These are phyloP conservation scores for Gastroboletus turbinatus DNA, from an alignment of 1,284 basidiomycete species.

Conservation along the genomic window DNA sequence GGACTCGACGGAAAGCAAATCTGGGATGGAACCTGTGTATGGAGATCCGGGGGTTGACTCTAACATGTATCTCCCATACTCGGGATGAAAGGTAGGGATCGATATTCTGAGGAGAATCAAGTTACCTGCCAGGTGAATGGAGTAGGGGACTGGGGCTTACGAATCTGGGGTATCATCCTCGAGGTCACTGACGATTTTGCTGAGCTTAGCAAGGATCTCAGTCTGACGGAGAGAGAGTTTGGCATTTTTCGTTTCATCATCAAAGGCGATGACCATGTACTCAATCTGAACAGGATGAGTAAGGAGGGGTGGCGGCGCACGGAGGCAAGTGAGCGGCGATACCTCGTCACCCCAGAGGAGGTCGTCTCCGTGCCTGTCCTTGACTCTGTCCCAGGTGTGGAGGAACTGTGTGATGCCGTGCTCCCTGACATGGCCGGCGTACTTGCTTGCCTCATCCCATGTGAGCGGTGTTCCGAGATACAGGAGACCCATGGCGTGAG, in stretches of 20 bases:
- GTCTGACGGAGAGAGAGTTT: slow-evolving; percentile 89
- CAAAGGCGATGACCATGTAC: slow-evolving; percentile 92
- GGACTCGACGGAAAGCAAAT: slow-evolving; percentile 86
- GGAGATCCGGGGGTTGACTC: slow-evolving; percentile 96
- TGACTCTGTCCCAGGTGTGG: slow-evolving; percentile 88
- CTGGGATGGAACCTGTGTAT: slow-evolving; percentile 84
- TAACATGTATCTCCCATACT: slow-evolving; percentile 98
- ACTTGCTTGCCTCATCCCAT: slow-evolving; percentile 88
- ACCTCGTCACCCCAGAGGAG: slow-evolving; percentile 99
- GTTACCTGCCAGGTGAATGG: slow-evolving; percentile 5
- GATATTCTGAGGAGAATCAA: slow-evolving; percentile 55
- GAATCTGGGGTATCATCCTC: slow-evolving; percentile 57
- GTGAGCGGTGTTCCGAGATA: slow-evolving; percentile 91
- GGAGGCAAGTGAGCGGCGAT: slow-evolving; percentile 14
- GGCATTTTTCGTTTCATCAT: slow-evolving; percentile 78
- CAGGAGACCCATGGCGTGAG: slow-evolving; percentile 81
- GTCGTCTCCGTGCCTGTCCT: slow-evolving; percentile 89
- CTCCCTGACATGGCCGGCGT: slow-evolving; percentile 87
- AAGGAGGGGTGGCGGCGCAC: neutral
- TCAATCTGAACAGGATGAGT: slow-evolving; percentile 66
- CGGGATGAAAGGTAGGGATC: slow-evolving; percentile 95
- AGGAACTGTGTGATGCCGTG: slow-evolving; percentile 98
- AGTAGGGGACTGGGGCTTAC: slow-evolving; percentile 40
- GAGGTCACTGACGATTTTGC: slow-evolving; percentile 67
- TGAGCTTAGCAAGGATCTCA: slow-evolving; percentile 88